Base-by-base conservation (phyloP, 1,284 basidiomycete species). In the Microstroma glucosiphilum region DNA sequence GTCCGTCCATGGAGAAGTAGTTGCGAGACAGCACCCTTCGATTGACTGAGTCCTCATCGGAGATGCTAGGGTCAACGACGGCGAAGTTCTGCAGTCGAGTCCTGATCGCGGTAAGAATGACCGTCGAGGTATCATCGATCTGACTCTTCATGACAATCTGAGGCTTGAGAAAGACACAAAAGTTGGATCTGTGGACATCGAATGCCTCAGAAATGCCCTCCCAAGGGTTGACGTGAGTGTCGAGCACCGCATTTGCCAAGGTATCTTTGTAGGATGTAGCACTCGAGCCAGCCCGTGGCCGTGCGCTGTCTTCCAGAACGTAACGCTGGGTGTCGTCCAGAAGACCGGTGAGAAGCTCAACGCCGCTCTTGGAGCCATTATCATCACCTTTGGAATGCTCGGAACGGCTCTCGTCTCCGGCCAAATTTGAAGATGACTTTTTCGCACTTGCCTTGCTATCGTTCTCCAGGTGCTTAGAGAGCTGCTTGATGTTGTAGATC, bases 91-190 rank as follows among this genome's bases (percentile, higher is more conserved):
- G 89, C 67, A 93, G 82, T 64, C 89, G 89, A 8, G 89, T 87
- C 70, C 91, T 88, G 30, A 89, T 86, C 21, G 92, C 89, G 12
- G 90, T 87, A 8, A 96, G 82, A 40, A 96, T 84, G 61, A 90
- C 84, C 17, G 88, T 85, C 1, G 87, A 84, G 59, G 87, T 85
- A 23, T 83, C 80, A 51, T 85, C 83, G 0, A 82, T 81, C 49
- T 88, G 85, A 69, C 87, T 89, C 42, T 86, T 83, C 30, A 97
- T 81, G 2, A 93, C 87, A 56, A 97, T 85, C 79, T 97, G 94
- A 17, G 94, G 93, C 75, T 93, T 93, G 63, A 96, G 82, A 17
- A 97, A 83, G 25, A 94, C 82, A 70, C 90, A 88, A 70, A 90
- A 88, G 75, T 91, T 87, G 62, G 87, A 87, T 67, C 89, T 81